Conservation (phyloP, 1,139 yeast species). For the Pichia sorboxylosa region DNA sequence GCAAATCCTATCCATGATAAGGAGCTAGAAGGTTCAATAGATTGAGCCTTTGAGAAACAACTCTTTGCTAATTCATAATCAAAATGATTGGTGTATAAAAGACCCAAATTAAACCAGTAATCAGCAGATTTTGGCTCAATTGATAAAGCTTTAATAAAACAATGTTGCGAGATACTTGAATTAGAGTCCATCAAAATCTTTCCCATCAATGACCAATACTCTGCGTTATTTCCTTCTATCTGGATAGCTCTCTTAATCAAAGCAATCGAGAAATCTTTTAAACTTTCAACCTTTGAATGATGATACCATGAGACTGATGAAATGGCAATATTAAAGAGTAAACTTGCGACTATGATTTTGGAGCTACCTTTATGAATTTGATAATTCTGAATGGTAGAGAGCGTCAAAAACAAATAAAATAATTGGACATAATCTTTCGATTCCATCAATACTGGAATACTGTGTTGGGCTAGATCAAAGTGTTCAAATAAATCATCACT, state of each 20-base stretch:
- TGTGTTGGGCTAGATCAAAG: background rate
- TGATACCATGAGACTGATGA: slow-evolving; percentile 43
- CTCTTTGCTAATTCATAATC: slow-evolving; percentile 66
- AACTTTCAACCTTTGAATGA: slow-evolving; percentile 16
- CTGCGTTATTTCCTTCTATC: slow-evolving; percentile 56
- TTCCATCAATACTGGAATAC: slow-evolving; percentile 1
- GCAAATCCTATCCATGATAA: slow-evolving; percentile 90
- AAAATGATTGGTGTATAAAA: slow-evolving; percentile 55
- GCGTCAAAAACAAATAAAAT: slow-evolving; percentile 4
- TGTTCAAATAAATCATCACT: background rate
- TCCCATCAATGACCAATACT: slow-evolving; percentile 79
- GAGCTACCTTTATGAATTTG: slow-evolving; percentile 22
- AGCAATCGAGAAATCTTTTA: slow-evolving; percentile 40
- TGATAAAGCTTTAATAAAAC: slow-evolving; percentile 72
- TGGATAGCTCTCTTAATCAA: slow-evolving; percentile 57
- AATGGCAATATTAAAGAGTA: slow-evolving; percentile 61
- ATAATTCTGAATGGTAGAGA: slow-evolving; percentile 11
- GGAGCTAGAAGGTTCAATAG: slow-evolving; percentile 67
- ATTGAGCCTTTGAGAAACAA: slow-evolving; percentile 64
- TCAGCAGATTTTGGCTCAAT: slow-evolving; percentile 56
- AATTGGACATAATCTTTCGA: slow-evolving; percentile 4
- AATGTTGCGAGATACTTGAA: slow-evolving; percentile 78
- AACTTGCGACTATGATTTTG: slow-evolving; percentile 45
- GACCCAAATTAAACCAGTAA: slow-evolving; percentile 77
- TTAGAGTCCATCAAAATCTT: slow-evolving; percentile 39